phyloP scores from a whole-genome alignment of 768 basidiomycete genomes.

The Lyophyllum shimeji region DNA sequence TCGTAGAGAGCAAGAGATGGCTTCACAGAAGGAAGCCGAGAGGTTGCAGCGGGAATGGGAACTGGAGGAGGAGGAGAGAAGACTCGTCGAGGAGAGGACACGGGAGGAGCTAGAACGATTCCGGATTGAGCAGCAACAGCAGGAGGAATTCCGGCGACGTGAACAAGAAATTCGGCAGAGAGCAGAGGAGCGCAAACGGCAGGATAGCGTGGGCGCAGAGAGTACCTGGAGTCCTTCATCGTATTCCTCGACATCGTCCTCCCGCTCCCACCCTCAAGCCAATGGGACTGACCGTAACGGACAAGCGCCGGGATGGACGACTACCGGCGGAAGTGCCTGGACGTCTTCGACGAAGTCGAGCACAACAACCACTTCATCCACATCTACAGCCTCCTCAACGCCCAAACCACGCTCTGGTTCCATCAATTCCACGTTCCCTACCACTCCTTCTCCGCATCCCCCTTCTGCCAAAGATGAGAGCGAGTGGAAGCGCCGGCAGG shows the following conservation, averaged over 20 bases:
- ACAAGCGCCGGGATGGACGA: constrained; percentile 19
- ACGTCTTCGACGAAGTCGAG: constrained; percentile 27
- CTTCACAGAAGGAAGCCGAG: constrained; percentile 27
- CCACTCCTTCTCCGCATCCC: constrained; percentile 19
- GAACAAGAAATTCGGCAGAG: constrained; percentile 43
- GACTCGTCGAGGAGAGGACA: constrained; percentile 25
- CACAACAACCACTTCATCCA: constrained; percentile 22
- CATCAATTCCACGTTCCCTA: constrained; percentile 28
- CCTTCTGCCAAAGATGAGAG: constrained; percentile 34
- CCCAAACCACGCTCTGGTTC: constrained; percentile 29
- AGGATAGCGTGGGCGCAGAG: constrained; percentile 40
- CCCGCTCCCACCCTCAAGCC: constrained; percentile 9
- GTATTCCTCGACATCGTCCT: constrained; percentile 9
- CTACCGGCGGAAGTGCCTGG: constrained; percentile 21
- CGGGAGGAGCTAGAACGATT: constrained; percentile 25
- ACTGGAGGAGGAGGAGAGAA: constrained; percentile 24
- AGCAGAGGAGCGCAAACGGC: constrained; percentile 45
- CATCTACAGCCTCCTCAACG: constrained; percentile 26
- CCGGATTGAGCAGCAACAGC: constrained; percentile 30
- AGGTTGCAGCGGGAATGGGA: constrained; percentile 21
- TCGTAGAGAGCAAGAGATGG: constrained; percentile 23
- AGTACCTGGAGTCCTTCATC: constrained; percentile 28
- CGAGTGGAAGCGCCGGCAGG: constrained; percentile 65
- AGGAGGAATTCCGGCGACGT: constrained; percentile 41
- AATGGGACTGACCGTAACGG: constrained; percentile 23